Evolutionary conservation across 768 basidiomycete genomes (phyloP), one percentile per base, ranked within the genome.

Genomic region (Rhizopogon sp.): DNA sequence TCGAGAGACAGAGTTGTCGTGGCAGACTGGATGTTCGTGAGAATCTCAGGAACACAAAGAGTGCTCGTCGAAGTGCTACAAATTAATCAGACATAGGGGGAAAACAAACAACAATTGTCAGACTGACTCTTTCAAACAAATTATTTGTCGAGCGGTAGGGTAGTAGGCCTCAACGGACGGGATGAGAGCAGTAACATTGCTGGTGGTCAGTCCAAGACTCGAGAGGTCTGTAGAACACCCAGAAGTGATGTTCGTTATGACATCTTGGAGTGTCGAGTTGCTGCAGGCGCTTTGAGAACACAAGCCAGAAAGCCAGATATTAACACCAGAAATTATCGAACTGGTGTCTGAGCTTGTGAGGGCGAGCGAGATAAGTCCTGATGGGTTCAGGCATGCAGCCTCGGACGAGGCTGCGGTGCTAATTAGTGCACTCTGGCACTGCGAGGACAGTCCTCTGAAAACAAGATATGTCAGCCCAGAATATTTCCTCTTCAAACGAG

Each of bases 71-170:
- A 64, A 39, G 75, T 70, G 58, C 72, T 72, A 58, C 47, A 56
- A 53, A 47, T 28, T 20, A 13, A 40, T 29, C 13, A 55, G 44
- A 17, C 10, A 16, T 54, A 39, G 49, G 2, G 43, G 41, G 1
- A 37, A 10, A 6, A 25, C 6, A 37, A 35, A n/a, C 29, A 13
- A 39, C 17, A 22, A 43, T 40, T 17, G 5, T 22, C 22, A 25
- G 11, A 76, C 84, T 58, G 63, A 90, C 88, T 88, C 79, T 55
- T 83, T 76, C 62, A 90, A 69, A 65, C 89, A 92, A 9, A 70
- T 65, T 7, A 84, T 62, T 58, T 84, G 66, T 51, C 87, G 76
- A 3, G 74, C 73, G 2, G 77, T 72, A 2, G 87, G 84, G 65
- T 87, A 91, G 33, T 65, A 75, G 43, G 63, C 60, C 62, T 88